A percentile compares a stretch with the other conserved stretches of the same genome.
Conservation (phyloP, 2,329 filamentous ascomycete species). For the Decorospora gaudefroyi region DNA sequence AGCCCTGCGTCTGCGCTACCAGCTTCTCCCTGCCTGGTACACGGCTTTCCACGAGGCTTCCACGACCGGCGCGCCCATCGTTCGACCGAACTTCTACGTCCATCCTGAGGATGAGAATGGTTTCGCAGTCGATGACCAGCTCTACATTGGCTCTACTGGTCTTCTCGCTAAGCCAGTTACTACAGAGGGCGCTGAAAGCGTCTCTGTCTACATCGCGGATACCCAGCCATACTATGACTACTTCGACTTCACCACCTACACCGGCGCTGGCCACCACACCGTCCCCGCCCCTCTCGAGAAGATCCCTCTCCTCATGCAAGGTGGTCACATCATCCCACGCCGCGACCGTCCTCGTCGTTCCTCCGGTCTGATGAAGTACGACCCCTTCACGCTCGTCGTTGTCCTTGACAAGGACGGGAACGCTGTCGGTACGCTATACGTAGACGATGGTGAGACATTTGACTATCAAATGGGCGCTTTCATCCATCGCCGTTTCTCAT, state of each 20-base stretch:
- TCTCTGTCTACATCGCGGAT: constrained; percentile 86
- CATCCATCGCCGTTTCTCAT: constrained; percentile 80
- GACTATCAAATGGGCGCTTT: constrained; percentile 84
- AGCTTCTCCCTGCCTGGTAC: constrained; percentile 91
- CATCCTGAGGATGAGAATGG: constrained; percentile 84
- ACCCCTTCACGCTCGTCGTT: constrained; percentile 91
- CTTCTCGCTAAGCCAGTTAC: constrained; percentile 92
- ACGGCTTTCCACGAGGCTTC: constrained; percentile 93
- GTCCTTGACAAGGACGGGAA: constrained; percentile 68
- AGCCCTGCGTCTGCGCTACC: constrained; percentile 85
- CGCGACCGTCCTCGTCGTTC: constrained; percentile 87
- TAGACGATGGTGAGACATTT: constrained; percentile 92
- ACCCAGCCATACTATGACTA: constrained; percentile 93
- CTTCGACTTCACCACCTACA: constrained; percentile 80
- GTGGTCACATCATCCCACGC: constrained; percentile 87
- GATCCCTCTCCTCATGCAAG: constrained; percentile 88
- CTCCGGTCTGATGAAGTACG: constrained; percentile 85
- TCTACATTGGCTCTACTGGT: constrained; percentile 87
- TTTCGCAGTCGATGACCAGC: constrained; percentile 89
- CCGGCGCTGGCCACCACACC: constrained; percentile 71
- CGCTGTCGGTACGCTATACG: constrained; percentile 81
- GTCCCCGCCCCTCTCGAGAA: constrained; percentile 80
- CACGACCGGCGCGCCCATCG: constrained; percentile 79
- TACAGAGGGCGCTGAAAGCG: constrained; percentile 70
- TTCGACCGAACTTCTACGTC: constrained; percentile 90